A percentile compares a stretch with the other conserved stretches of the same genome.
These are phyloP conservation scores for Cystobasidiopsis lactophilus DNA, from an alignment of 768 basidiomycete genomes.

Conservation along the genomic window DNA sequence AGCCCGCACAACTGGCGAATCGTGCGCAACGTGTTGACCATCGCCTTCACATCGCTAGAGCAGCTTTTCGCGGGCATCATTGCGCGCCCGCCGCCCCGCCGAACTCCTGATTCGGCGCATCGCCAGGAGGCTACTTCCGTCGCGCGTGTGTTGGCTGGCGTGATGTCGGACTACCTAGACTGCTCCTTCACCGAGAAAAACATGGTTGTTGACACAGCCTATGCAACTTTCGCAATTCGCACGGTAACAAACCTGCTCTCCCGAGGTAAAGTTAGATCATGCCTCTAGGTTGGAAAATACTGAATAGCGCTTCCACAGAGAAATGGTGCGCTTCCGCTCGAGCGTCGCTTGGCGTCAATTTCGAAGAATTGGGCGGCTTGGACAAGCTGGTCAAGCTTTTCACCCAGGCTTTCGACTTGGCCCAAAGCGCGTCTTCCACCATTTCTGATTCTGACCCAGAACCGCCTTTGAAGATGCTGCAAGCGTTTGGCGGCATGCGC, in stretches of 20 bases:
- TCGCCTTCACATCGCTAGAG: too few relatives aligned
- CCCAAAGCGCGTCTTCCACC: neutral
- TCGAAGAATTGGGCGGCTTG: conserved; percentile 45
- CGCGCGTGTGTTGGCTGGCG: neutral
- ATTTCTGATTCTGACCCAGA: conserved; percentile 5
- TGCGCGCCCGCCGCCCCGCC: neutral
- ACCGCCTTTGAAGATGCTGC: conserved; percentile 27
- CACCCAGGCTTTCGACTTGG: conserved; percentile 17
- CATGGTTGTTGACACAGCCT: conserved; percentile 1
- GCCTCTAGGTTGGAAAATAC: neutral
- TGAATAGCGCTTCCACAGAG: conserved; percentile 28
- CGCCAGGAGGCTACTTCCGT: neutral
- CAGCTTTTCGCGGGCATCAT: neutral
- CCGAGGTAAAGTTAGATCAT: neutral
- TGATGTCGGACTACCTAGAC: neutral
- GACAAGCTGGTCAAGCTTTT: conserved; percentile 43
- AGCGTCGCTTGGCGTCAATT: conserved; percentile 48
- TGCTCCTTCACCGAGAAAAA: neutral
- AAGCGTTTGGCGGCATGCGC: conserved; percentile 57
- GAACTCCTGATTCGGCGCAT: neutral
- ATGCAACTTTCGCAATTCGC: neutral
- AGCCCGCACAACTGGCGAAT: too few relatives aligned
- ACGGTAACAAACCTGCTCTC: neutral
- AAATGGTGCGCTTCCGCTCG: conserved; percentile 41
- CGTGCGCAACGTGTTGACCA: too few relatives aligned